A percentile compares a stretch with the other conserved stretches of the same genome.
Conservation (phyloP, 352 stramenopile species). For the Pythium sp. region DNA sequence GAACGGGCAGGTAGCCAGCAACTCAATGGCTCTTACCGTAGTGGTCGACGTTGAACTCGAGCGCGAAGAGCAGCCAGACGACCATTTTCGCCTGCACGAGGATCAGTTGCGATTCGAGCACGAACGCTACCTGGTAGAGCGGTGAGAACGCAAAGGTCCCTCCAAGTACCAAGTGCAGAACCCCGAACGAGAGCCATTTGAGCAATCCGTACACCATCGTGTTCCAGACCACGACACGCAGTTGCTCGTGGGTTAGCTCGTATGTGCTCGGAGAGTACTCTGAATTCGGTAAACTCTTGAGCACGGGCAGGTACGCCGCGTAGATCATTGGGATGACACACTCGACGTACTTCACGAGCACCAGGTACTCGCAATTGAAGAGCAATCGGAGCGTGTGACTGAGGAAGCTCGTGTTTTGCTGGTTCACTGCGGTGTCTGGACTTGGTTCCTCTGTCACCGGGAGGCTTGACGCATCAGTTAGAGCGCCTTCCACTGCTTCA, state of each 20-base stretch:
- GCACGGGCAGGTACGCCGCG: constrained; percentile 20
- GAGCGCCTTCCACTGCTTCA: background rate
- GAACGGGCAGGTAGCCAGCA: too few relatives aligned
- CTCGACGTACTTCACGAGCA: constrained; percentile 38
- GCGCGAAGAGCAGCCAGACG: background rate
- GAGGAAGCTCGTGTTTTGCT: background rate
- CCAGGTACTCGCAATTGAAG: constrained; percentile 32
- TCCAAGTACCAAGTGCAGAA: constrained; percentile 16
- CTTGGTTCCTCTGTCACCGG: background rate
- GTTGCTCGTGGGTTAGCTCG: constrained; percentile 10
- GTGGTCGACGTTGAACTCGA: constrained; percentile 5
- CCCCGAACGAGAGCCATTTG: constrained; percentile 25
- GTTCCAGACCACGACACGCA: constrained; percentile 3
- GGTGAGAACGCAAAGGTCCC: constrained; percentile 24
- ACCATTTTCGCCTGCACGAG: background rate
- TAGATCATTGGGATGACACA: constrained; percentile 31
- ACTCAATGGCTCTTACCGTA: background rate
- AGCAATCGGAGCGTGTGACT: constrained; percentile 22
- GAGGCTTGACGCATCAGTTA: background rate
- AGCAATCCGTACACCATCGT: constrained; percentile 26
- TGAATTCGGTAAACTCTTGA: constrained; percentile 27
- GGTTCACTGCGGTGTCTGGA: background rate
- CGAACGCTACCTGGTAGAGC: constrained; percentile 36
- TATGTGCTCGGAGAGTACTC: constrained; percentile 19
- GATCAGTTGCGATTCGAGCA: constrained; percentile 20